Percentiles rank a stretch among this genome's conserved stretches.
phyloP scores from a whole-genome alignment of 148 eudicot species.

The Heliamphora exappendiculata region DNA sequence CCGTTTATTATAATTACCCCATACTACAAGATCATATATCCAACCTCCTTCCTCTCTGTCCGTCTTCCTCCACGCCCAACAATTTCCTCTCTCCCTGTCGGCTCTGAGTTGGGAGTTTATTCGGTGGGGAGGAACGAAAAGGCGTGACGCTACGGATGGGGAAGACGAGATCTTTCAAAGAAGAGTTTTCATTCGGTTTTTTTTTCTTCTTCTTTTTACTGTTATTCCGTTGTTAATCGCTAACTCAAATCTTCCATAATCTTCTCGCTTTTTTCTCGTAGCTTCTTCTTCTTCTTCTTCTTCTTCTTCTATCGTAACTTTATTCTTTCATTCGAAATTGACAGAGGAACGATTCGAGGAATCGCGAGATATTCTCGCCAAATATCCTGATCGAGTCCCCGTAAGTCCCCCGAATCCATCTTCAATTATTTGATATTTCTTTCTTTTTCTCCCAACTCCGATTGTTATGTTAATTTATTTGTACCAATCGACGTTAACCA shows the following conservation, averaged over 20 bases:
- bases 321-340: neutral
- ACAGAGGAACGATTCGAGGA: constrained; percentile 68
- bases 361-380: constrained; percentile 72
- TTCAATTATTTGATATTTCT: neutral
- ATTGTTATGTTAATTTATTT: neutral
- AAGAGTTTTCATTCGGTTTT: constrained; percentile 52
- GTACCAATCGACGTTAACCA: neutral
- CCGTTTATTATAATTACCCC: too few relatives aligned
- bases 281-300: neutral
- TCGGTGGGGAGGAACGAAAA: neutral
- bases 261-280: neutral
- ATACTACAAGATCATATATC: too few relatives aligned
- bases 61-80: neutral
- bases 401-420: constrained; percentile 23
- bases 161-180: constrained; percentile 48
- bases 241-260: neutral
- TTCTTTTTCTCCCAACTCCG: neutral
- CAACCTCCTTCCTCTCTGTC: neutral
- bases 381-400: constrained; percentile 77
- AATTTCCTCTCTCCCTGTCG: neutral
- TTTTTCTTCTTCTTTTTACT: neutral
- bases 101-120: neutral
- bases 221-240: neutral
- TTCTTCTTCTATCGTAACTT: neutral
- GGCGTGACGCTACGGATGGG: constrained; percentile 27